Base-by-base conservation (phyloP, 768 basidiomycete genomes). In the Mycena epipterygia region DNA sequence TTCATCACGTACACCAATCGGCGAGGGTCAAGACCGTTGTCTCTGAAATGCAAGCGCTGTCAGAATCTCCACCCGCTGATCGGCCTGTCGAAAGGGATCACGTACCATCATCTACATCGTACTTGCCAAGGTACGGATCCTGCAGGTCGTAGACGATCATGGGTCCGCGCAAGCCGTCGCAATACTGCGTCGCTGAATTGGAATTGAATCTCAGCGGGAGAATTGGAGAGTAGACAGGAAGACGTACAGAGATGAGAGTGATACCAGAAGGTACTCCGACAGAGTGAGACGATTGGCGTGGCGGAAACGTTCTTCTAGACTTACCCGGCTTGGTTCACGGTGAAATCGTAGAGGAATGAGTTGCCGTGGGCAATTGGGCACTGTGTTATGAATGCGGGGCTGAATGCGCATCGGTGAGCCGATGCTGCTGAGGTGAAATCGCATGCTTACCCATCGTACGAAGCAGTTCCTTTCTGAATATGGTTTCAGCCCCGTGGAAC, bases 281-380 rank as follows among this genome's bases (percentile, higher is more conserved):
- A 33, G 30, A 46, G n/a, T 51, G 30, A 49, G 30, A 49, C 30
- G 27, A 37, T 35, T 33, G 42, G 44, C 23, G n/a, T 5, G 5
- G 30, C 27, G 44, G 46, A 37, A 46, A 30, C 13, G 23, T 33
- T 19, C n/a, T 32, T 61, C 30, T 23, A 33, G 33, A 48, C 60
- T 37, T 62, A 62, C 60, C 60, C 60, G 19, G 60, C 60, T 51
- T 62, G 48, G 48, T 62, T 46, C 23, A 46, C 44, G 60, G 60
- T 62, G 23, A 62, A 62, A 51, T 62, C 60, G 17, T 62, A 62
- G 27, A 62, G 60, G 60, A 62, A 62, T 17, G 60, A 62, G 30
- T 62, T 62, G 30, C 60, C 60, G 60, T 62, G 60, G 14, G 60
- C 60, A 37, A 62, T 62, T 49, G 60, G 60, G 60, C 60, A 62